Percentiles rank a stretch among this genome's conserved stretches.
phyloP scores from a whole-genome alignment of 495 filamentous ascomycete species.

The Tricharina praecox region DNA sequence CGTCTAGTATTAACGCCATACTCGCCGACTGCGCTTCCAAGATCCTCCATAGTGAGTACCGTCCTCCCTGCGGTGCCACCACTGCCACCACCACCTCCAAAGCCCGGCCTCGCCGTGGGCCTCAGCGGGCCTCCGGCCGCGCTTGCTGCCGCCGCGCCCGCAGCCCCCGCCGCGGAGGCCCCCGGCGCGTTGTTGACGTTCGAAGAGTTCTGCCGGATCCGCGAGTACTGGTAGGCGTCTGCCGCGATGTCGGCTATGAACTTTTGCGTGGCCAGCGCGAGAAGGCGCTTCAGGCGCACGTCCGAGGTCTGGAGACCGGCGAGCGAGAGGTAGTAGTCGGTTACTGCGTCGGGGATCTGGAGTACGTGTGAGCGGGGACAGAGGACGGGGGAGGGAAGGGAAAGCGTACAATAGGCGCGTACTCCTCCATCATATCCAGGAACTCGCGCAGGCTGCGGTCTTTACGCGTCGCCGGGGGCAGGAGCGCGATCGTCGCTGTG shows the following conservation, averaged over 20 bases:
- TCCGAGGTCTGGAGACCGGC: constrained; percentile 83
- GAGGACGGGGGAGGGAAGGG: neutral
- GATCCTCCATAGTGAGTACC: constrained; percentile 95
- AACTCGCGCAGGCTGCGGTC: constrained; percentile 85
- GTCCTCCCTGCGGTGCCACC: constrained; percentile 83
- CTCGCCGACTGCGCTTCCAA: constrained; percentile 92
- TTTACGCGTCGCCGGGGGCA: constrained; percentile 33
- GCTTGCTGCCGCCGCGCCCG: constrained; percentile 43
- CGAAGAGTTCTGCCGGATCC: constrained; percentile 77
- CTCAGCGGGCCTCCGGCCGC: constrained; percentile 46
- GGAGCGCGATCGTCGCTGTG: constrained; percentile 7
- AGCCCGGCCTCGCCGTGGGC: constrained; percentile 79
- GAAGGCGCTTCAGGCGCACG: constrained; percentile 71
- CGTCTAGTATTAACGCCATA: constrained; percentile 94
- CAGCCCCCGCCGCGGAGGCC: constrained; percentile 48
- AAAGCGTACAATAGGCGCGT: constrained; percentile 78
- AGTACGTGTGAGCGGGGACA: neutral
- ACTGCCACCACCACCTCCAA: constrained; percentile 68
- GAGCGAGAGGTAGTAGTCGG: constrained; percentile 90
- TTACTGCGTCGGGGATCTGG: constrained; percentile 94
- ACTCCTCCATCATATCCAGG: constrained; percentile 90
- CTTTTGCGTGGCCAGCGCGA: constrained; percentile 90
- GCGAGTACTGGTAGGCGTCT: constrained; percentile 91
- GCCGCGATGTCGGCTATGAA: constrained; percentile 95
- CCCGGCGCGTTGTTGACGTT: constrained; percentile 78